Conservation (phyloP, 345 rosid species). For the Turritis glabra region DNA sequence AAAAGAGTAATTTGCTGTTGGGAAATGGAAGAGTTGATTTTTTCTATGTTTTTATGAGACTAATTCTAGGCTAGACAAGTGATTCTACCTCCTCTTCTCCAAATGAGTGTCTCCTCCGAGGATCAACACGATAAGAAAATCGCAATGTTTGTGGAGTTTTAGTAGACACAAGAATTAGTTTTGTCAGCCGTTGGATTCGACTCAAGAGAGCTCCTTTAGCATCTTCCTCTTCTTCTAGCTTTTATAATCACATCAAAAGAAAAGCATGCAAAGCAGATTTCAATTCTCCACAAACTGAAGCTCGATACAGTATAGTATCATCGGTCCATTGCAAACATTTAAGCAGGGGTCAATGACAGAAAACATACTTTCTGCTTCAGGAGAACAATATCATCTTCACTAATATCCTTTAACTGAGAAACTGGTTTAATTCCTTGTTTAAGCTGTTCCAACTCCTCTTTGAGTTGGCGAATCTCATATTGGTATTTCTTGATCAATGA, state of each 20-base stretch:
- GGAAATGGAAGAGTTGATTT: background rate
- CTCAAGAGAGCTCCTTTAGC: conserved; percentile 91
- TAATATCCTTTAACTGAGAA: conserved; percentile 67
- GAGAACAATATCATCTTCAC: conserved; percentile 73
- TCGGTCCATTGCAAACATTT: background rate
- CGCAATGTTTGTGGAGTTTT: conserved; percentile 82
- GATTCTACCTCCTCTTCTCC: conserved; percentile 94
- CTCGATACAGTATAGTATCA: background rate
- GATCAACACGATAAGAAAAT: conserved; percentile 63
- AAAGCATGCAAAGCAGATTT: conserved; percentile 22
- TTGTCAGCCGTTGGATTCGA: conserved; percentile 88
- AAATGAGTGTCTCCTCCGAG: conserved; percentile 95
- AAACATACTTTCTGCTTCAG: conserved; percentile 83
- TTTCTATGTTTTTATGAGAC: too few species aligned
- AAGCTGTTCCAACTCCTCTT: conserved; percentile 86
- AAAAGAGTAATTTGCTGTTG: background rate
- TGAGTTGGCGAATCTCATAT: conserved; percentile 81
- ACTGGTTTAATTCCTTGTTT: conserved; percentile 77
- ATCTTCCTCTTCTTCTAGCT: conserved; percentile 98
- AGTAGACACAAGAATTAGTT: conserved; percentile 86
- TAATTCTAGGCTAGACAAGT: conserved; percentile 20
- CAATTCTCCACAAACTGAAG: conserved; percentile 8
- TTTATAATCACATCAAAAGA: conserved; percentile 35
- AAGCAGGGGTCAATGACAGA: conserved; percentile 11
- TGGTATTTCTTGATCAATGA: conserved; percentile 96